Evolutionary conservation across 2,329 filamentous ascomycete genomes (phyloP).

Genomic region (Fusarium mangiferae): DNA sequence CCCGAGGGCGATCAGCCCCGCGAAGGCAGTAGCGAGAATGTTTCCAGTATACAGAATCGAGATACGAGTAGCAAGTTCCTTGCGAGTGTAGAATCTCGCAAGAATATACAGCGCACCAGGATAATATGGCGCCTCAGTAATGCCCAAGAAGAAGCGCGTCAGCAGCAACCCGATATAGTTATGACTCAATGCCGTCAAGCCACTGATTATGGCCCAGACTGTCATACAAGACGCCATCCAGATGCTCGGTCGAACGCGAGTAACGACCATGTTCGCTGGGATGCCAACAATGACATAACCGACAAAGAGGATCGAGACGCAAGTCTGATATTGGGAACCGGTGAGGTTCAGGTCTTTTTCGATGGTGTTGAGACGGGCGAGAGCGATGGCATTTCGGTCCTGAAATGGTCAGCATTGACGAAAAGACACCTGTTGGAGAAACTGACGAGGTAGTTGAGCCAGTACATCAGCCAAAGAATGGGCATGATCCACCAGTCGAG

Average conservation of each 20-base stretch:
- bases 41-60: constrained; percentile 57
- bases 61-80: constrained; percentile 55
- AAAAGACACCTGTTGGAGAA: fast-evolving
- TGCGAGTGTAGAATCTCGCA: constrained; percentile 65
- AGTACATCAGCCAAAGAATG: constrained; percentile 51
- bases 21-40: constrained; percentile 51
- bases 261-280: constrained; percentile 56
- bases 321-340: constrained; percentile 44
- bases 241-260: constrained; percentile 51
- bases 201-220: constrained; percentile 59
- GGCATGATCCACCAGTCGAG: constrained; percentile 41
- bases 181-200: constrained; percentile 57
- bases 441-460: constrained; percentile 51
- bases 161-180: constrained; percentile 61
- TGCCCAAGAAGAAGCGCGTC: constrained; percentile 54
- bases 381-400: constrained; percentile 59
- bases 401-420: not conserved
- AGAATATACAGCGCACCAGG: constrained; percentile 55
- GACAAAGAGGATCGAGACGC: constrained; percentile 47
- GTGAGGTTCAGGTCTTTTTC: constrained; percentile 43
- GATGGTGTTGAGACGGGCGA: constrained; percentile 49
- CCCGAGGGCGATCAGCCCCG: constrained; percentile 56
- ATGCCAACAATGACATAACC: constrained; percentile 58
- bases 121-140: constrained; percentile 55
- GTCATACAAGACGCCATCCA: constrained; percentile 56